Base-by-base conservation (phyloP, 2,329 filamentous ascomycete genomes). In the Albifimbria verrucaria region DNA sequence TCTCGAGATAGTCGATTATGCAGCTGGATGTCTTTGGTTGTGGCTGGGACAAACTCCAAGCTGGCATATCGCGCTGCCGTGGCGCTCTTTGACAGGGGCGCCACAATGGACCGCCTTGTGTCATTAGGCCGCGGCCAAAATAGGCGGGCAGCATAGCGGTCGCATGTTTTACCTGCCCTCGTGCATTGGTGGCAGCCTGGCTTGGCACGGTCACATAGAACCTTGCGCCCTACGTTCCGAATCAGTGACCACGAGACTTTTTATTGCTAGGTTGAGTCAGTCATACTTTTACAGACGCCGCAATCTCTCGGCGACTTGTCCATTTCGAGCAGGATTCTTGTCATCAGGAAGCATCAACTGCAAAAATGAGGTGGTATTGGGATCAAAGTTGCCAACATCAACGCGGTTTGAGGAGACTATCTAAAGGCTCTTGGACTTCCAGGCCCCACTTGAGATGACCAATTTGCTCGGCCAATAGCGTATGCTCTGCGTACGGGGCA, bases 91-190 rank as follows among this genome's bases (percentile, higher is more conserved):
- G 7, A 18, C 10, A 24, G 20, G 4, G 25, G 20, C 12, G 4
- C 46, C 12, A 46, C 41, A 4, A 55, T 41, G 5, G 41, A 24
- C 18, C 52, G 45, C 23, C 44, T 52, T 4, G 25, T 25, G 24
- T 55, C 46, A 23, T 42, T 41, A 7, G 23, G n/a, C 4, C 49
- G 45, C 4, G 52, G 52, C 52, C 52, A 55, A 3, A 49, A 55
- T 7, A 55, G 45, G 18, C 52, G 52, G 4, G 52, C 12, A 12
- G 44, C 52, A 25, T 55, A 55, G 4, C 52, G 46, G 25, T 51
- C 28, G 21, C 52, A 55, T 7, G 18, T 25, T n/a, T 41, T 47
- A 7, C 21, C 18, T 12, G 25, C 6, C 17, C 49, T 49, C n/a
- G 23, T 26, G 18, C 52, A 55, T 23, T 21, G 23, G 18, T 18